phyloP scores from a whole-genome alignment of 768 basidiomycete species.

The Leucocoprinus birnbaumii region DNA sequence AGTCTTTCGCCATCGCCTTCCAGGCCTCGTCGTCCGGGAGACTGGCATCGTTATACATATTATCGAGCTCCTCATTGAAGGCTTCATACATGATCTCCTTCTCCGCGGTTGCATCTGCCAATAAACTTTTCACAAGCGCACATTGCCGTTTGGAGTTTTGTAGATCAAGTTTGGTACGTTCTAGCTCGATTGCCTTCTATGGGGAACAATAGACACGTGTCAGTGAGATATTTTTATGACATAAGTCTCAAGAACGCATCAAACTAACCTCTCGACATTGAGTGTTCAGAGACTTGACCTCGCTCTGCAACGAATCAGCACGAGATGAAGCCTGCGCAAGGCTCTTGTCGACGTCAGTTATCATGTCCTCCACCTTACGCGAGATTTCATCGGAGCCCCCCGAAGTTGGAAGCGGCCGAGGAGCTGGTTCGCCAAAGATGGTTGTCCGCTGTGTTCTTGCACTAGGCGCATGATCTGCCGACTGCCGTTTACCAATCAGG shows the following conservation, averaged over 20 bases:
- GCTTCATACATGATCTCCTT: conserved; percentile 95
- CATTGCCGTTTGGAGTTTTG: conserved; percentile 70
- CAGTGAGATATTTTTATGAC: neutral
- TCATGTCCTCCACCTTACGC: conserved; percentile 49
- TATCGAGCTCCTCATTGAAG: conserved; percentile 92
- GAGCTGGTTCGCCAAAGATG: conserved; percentile 27
- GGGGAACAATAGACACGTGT: too few species aligned
- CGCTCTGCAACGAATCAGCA: conserved; percentile 53
- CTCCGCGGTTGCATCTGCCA: conserved; percentile 77
- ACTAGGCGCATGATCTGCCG: conserved; percentile 43
- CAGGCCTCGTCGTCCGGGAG: conserved; percentile 85
- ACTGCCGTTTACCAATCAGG: conserved; percentile 60
- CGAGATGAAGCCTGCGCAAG: conserved; percentile 48
- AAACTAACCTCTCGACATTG: conserved; percentile 57
- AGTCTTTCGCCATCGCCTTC: conserved; percentile 70
- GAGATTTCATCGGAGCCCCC: conserved; percentile 32
- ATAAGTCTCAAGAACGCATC: neutral
- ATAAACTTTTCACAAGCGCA: conserved; percentile 74
- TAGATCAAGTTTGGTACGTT: conserved; percentile 60
- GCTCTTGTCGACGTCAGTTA: conserved; percentile 55
- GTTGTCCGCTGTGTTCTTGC: conserved; percentile 39
- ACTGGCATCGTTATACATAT: conserved; percentile 83
- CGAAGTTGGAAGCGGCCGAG: conserved; percentile 18
- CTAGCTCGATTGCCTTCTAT: conserved; percentile 63
- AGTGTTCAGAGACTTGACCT: conserved; percentile 44